These are phyloP conservation scores for Rosa chinensis DNA, from an alignment of 306 rosid species.

Conservation along the genomic window DNA sequence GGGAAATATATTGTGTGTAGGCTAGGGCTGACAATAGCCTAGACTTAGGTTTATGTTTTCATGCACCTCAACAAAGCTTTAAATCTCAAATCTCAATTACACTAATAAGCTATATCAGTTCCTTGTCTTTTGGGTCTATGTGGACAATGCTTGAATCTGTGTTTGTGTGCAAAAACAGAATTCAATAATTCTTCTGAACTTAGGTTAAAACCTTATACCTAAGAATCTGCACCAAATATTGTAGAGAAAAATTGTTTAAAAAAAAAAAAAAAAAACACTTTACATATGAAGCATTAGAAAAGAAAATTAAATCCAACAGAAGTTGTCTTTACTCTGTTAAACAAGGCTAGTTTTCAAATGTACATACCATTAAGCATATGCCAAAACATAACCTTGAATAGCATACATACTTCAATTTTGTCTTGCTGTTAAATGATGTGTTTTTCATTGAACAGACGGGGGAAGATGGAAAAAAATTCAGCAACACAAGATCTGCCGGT, in stretches of 20 bases:
- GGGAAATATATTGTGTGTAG: not conserved
- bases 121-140: not conserved
- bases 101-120: not conserved
- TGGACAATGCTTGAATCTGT: not conserved
- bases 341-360: not conserved
- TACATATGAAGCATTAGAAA: not conserved
- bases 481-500: slow-evolving; percentile 54
- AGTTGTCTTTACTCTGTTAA: not conserved
- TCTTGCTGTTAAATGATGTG: not conserved
- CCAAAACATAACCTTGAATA: not conserved
- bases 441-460: slow-evolving; percentile 65
- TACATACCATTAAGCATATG: not conserved
- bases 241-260: no score
- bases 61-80: not conserved
- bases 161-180: not conserved
- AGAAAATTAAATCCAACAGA: not conserved
- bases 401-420: not conserved
- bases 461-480: slow-evolving; percentile 64
- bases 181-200: not conserved
- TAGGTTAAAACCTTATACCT: not conserved
- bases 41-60: slow-evolving; percentile 1
- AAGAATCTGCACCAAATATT: not conserved
- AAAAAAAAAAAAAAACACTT: no score
- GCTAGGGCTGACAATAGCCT: slow-evolving; percentile 8
- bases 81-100: not conserved